A percentile compares a stretch with the other conserved stretches of the same genome.
Evolutionary conservation across 2,329 filamentous ascomycete species (phyloP).

Genomic region (Pseudogymnoascus sp.): DNA sequence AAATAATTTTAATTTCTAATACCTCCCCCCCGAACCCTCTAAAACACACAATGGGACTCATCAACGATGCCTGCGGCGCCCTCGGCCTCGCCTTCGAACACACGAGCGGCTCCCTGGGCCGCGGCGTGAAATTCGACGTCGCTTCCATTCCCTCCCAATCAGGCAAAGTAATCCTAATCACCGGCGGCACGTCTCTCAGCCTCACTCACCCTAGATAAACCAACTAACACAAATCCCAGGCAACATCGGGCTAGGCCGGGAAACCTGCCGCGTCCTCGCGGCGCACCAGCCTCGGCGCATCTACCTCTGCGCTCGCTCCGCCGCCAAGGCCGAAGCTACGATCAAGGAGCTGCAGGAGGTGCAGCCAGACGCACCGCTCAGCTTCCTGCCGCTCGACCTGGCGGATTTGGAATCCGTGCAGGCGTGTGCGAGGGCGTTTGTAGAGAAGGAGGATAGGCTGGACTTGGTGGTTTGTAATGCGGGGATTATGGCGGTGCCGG

Average conservation of each 20-base stretch:
- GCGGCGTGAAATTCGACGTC: conserved; percentile 23
- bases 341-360: conserved; percentile 13
- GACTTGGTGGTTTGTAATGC: conserved; percentile 35
- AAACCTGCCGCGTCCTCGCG: conserved; percentile 33
- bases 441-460: conserved; percentile 25
- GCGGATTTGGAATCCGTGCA: conserved; percentile 30
- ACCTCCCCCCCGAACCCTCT: background rate
- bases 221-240: conserved; percentile 17
- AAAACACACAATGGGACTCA: background rate
- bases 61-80: background rate
- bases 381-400: conserved; percentile 22
- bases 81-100: background rate
- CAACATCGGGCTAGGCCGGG: conserved; percentile 41
- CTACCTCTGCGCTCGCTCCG: conserved; percentile 32
- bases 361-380: conserved; percentile 12
- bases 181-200: conserved; percentile 30
- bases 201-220: background rate
- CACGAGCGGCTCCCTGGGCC: background rate
- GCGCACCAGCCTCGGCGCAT: conserved; percentile 33
- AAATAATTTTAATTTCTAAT: background rate
- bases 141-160: conserved; percentile 31
- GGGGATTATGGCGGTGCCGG: conserved; percentile 21
- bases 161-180: conserved; percentile 39
- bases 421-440: conserved; percentile 32
- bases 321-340: conserved; percentile 27